These are phyloP conservation scores for Plectosphaerella sp. DNA, from an alignment of 2,329 filamentous ascomycete genomes.

Conservation along the genomic window DNA sequence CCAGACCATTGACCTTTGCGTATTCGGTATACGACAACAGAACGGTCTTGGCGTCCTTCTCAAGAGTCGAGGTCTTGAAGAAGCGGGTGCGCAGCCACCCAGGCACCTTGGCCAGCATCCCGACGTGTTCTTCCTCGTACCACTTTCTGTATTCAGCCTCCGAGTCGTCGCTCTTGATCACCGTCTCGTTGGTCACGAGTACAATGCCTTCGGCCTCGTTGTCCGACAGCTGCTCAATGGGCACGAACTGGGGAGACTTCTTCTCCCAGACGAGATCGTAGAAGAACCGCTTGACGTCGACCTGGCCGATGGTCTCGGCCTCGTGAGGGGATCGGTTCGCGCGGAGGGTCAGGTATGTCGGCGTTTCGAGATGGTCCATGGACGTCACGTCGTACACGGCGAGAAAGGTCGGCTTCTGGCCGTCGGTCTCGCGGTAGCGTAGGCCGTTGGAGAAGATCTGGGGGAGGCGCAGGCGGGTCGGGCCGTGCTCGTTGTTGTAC, in stretches of 20 bases:
- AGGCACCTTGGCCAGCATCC: conserved; percentile 66
- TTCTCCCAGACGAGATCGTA: conserved; percentile 61
- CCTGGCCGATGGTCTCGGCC: conserved; percentile 48
- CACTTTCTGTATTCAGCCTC: conserved; percentile 57
- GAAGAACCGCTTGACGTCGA: conserved; percentile 64
- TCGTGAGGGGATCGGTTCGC: conserved; percentile 51
- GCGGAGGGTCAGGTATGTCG: conserved; percentile 64
- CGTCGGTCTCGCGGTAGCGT: conserved; percentile 68
- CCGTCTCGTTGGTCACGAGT: conserved; percentile 58
- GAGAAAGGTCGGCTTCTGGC: conserved; percentile 62
- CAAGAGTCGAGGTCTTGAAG: conserved; percentile 63
- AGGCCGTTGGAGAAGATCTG: conserved; percentile 73
- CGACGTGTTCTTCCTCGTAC: conserved; percentile 71
- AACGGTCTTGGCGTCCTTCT: conserved; percentile 44
- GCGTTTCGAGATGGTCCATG: conserved; percentile 65
- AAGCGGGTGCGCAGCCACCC: conserved; percentile 74
- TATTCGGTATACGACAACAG: conserved; percentile 72
- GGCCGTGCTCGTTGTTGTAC: conserved; percentile 93
- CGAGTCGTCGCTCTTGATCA: conserved; percentile 45
- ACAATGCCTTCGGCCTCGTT: conserved; percentile 55
- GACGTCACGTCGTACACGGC: conserved; percentile 78
- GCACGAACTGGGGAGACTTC: conserved; percentile 51
- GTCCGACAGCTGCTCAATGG: conserved; percentile 56
- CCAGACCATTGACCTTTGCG: conserved; percentile 60
- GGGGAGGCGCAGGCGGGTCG: conserved; percentile 70